These are phyloP conservation scores for Diaporthe capsici DNA, from an alignment of 2,329 filamentous ascomycete species.

Conservation along the genomic window DNA sequence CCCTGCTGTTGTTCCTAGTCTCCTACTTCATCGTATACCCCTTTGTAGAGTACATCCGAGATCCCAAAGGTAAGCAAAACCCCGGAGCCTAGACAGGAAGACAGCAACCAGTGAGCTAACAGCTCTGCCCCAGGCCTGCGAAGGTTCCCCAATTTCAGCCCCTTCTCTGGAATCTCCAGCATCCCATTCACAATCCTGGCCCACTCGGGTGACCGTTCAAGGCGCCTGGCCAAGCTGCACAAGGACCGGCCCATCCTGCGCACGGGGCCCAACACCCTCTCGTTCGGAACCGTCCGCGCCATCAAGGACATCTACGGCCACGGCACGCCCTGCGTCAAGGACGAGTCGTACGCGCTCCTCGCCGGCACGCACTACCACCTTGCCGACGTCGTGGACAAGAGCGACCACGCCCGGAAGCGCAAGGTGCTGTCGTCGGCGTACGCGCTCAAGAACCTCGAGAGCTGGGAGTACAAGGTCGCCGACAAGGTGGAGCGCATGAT, in stretches of 20 bases:
- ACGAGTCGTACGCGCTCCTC: slow-evolving; percentile 59
- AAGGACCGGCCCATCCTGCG: slow-evolving; percentile 60
- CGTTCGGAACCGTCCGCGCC: slow-evolving; percentile 56
- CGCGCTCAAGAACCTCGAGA: slow-evolving; percentile 66
- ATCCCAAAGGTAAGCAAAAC: slow-evolving; percentile 54
- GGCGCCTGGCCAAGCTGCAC: slow-evolving; percentile 59
- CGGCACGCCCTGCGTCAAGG: slow-evolving; percentile 64
- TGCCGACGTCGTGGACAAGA: slow-evolving; percentile 65
- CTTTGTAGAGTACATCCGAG: slow-evolving; percentile 58
- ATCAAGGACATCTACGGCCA: slow-evolving; percentile 68
- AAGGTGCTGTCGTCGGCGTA: slow-evolving; percentile 65
- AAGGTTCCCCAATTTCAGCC: slow-evolving; percentile 59
- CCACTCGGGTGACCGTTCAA: slow-evolving; percentile 58
- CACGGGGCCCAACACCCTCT: slow-evolving; percentile 61
- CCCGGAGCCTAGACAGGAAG: too few species aligned
- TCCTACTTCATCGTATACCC: slow-evolving; percentile 57
- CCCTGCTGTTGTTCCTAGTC: slow-evolving; percentile 40
- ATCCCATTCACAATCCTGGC: slow-evolving; percentile 63
- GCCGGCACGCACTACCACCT: slow-evolving; percentile 65
- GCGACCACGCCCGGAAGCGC: slow-evolving; percentile 65
- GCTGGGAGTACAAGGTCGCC: slow-evolving; percentile 68
- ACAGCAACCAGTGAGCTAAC: not conserved
- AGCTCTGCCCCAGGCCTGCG: slow-evolving; percentile 52
- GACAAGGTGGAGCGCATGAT: slow-evolving; percentile 64
- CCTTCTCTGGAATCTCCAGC: slow-evolving; percentile 60